Evolutionary conservation across 495 filamentous ascomycete species (phyloP).

Genomic region (Penicillium lividum): DNA sequence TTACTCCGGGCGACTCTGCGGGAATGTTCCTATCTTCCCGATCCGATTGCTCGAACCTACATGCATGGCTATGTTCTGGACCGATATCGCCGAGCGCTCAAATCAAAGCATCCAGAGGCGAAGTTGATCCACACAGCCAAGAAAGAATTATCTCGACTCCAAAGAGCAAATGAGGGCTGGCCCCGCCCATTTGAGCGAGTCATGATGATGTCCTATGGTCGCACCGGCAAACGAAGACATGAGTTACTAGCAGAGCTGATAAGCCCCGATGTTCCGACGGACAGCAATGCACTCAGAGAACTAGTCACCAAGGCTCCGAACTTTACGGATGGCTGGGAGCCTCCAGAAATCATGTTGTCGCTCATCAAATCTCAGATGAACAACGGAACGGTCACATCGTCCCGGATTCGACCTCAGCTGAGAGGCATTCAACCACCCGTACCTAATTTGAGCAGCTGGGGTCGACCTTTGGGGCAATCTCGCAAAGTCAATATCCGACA

Average conservation of each 20-base stretch:
- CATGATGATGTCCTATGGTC: slow-evolving; percentile 69
- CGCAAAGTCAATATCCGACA: slow-evolving; percentile 59
- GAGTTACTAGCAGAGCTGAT: slow-evolving; percentile 57
- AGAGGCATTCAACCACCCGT: slow-evolving; percentile 51
- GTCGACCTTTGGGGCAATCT: slow-evolving; percentile 51
- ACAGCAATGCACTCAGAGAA: slow-evolving; percentile 28
- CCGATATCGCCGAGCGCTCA: slow-evolving; percentile 52
- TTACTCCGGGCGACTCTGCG: slow-evolving; percentile 79
- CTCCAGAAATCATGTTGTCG: slow-evolving; percentile 31
- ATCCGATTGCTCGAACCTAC: slow-evolving; percentile 62
- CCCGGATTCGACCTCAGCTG: slow-evolving; percentile 30
- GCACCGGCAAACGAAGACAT: slow-evolving; percentile 66
- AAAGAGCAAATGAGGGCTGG: slow-evolving; percentile 67
- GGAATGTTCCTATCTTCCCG: slow-evolving; percentile 82
- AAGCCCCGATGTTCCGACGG: slow-evolving; percentile 27
- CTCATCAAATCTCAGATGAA: slow-evolving; percentile 42
- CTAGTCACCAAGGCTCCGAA: slow-evolving; percentile 17
- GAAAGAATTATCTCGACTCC: slow-evolving; percentile 39
- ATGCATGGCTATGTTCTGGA: slow-evolving; percentile 56
- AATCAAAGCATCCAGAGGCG: slow-evolving; percentile 11
- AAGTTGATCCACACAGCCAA: slow-evolving; percentile 28
- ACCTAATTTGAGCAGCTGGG: slow-evolving; percentile 65
- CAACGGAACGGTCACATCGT: slow-evolving; percentile 22
- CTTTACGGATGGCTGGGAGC: slow-evolving; percentile 40
- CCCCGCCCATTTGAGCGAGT: slow-evolving; percentile 60